phyloP scores from a whole-genome alignment of 1,284 basidiomycete species.

The Hortiboletus rubellus region DNA sequence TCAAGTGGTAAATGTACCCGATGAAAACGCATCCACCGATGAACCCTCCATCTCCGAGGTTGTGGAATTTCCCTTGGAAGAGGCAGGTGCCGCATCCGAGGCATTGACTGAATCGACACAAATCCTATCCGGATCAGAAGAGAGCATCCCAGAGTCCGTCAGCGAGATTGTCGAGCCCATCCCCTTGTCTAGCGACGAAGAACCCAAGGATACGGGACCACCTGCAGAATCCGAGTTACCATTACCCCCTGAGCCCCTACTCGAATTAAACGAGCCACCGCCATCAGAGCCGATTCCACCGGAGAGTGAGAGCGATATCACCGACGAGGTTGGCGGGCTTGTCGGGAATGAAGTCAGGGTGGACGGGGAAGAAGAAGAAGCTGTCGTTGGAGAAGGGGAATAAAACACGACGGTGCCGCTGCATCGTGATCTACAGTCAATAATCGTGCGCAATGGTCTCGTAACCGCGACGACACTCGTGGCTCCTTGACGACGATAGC shows the following conservation, averaged over 20 bases:
- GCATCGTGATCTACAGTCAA: slow-evolving; percentile 14
- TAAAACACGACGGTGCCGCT: slow-evolving; percentile 21
- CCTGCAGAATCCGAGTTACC: slow-evolving; percentile 11
- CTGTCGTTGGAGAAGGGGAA: slow-evolving; percentile 12
- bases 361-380: slow-evolving; percentile 22
- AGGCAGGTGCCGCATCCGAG: slow-evolving; percentile 2
- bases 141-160: neutral
- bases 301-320: slow-evolving; percentile 38
- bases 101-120: slow-evolving; percentile 4
- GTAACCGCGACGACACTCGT: neutral
- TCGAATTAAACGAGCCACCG: slow-evolving; percentile 34
- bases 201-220: slow-evolving; percentile 8
- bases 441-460: neutral
- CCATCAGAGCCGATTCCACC: slow-evolving; percentile 34
- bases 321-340: slow-evolving; percentile 29
- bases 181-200: slow-evolving; percentile 2
- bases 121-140: slow-evolving; percentile 4
- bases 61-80: slow-evolving; percentile 10
- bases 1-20: neutral
- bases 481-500: slow-evolving; percentile 18
- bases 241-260: slow-evolving; percentile 5
- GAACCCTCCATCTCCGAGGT: slow-evolving; percentile 5
- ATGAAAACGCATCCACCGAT: slow-evolving; percentile 4
- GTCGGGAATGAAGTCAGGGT: slow-evolving; percentile 22
- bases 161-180: slow-evolving; percentile 7